phyloP scores from a whole-genome alignment of 352 stramenopile species.

The Aphanomyces astaci region DNA sequence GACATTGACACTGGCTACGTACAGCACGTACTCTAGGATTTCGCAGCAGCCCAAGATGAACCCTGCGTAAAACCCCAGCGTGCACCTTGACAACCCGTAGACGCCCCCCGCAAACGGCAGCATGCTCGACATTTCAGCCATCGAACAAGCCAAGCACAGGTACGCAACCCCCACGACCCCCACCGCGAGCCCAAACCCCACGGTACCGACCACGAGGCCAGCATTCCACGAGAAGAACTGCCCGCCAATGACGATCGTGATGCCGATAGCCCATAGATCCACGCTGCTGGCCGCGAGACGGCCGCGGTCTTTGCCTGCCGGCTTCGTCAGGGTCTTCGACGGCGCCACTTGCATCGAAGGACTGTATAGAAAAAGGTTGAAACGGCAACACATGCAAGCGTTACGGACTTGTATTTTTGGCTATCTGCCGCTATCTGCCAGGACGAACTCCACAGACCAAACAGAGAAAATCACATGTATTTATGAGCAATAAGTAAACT shows the following conservation, averaged over 20 bases:
- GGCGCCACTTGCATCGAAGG: background rate
- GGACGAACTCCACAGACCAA: too few species aligned
- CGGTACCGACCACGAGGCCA: constrained; percentile 26
- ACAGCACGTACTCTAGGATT: constrained; percentile 24
- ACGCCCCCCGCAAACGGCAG: constrained; percentile 29
- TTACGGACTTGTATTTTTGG: too few species aligned
- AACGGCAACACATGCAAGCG: too few species aligned
- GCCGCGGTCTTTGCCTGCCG: background rate
- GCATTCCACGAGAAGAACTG: constrained; percentile 34
- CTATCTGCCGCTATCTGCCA: too few species aligned
- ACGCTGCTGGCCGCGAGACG: background rate
- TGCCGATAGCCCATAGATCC: constrained; percentile 30
- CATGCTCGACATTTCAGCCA: constrained; percentile 28
- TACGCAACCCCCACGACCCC: constrained; percentile 27
- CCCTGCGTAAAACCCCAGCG: constrained; percentile 20
- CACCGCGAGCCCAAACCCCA: constrained; percentile 26
- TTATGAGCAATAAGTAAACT: too few species aligned
- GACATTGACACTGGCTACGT: constrained; percentile 14
- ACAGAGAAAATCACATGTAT: too few species aligned
- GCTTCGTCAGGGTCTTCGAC: background rate
- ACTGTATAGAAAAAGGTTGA: too few species aligned
- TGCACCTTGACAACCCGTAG: constrained; percentile 22
- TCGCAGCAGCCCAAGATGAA: constrained; percentile 26
- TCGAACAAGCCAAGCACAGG: constrained; percentile 16
- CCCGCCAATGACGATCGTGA: constrained; percentile 31